A percentile compares a stretch with the other conserved stretches of the same genome.
phyloP scores from a whole-genome alignment of 495 filamentous ascomycete species.

The Xylaria longipes region DNA sequence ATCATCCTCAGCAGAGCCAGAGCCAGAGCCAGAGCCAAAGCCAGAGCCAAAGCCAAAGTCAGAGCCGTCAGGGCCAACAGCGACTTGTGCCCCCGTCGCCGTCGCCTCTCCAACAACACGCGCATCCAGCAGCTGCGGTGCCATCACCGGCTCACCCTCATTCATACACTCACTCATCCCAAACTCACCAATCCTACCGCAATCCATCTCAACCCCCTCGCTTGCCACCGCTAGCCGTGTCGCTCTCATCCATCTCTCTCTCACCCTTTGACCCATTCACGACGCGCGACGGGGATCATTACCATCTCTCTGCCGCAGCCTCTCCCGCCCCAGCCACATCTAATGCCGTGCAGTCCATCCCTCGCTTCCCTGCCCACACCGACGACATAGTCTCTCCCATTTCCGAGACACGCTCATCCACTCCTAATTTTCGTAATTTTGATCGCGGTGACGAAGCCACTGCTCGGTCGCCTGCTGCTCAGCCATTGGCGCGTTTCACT shows the following conservation, averaged over 20 bases:
- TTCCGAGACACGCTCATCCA: slow-evolving; percentile 35
- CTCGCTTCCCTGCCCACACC: slow-evolving; percentile 27
- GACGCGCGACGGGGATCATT: slow-evolving; percentile 9
- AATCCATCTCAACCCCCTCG: slow-evolving; percentile 32
- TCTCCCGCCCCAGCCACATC: slow-evolving; percentile 23
- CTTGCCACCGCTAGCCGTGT: slow-evolving; percentile 28
- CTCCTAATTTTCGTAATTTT: slow-evolving; percentile 31
- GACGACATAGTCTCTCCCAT: slow-evolving; percentile 37
- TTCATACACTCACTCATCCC: slow-evolving; percentile 1
- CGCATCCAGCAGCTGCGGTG: neutral
- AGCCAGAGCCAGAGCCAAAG: neutral
- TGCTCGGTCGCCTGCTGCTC: slow-evolving; percentile 23
- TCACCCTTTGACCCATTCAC: slow-evolving; percentile 1
- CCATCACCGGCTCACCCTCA: neutral
- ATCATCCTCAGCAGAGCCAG: slow-evolving; percentile 9
- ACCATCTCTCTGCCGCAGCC: slow-evolving; percentile 17
- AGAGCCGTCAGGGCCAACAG: slow-evolving; percentile 4
- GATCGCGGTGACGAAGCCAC: slow-evolving; percentile 27
- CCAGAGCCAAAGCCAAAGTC: neutral
- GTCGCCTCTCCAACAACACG: slow-evolving; percentile 13
- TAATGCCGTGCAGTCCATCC: slow-evolving; percentile 31
- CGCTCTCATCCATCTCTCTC: slow-evolving; percentile 23
- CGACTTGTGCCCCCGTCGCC: neutral
- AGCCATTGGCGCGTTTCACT: slow-evolving; percentile 24
- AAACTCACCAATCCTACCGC: slow-evolving; percentile 24